These are phyloP conservation scores for Colletotrichum eremochloae DNA, from an alignment of 2,329 filamentous ascomycete genomes.

Conservation along the genomic window DNA sequence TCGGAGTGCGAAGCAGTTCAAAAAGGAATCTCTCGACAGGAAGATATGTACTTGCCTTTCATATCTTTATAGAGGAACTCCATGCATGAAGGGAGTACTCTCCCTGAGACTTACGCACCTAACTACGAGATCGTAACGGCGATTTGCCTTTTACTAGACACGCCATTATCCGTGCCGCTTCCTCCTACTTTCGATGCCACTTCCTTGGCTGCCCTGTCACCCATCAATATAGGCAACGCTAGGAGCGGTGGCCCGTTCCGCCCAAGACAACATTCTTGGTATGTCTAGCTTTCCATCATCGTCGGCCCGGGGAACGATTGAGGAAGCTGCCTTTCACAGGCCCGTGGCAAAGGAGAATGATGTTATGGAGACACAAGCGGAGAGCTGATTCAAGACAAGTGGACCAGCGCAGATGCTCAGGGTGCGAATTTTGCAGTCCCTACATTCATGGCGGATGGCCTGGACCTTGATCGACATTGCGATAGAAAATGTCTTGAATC, in stretches of 20 bases:
- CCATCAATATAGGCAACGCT: conserved; percentile 2
- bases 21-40: background rate
- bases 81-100: background rate
- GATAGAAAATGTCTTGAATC: too few species aligned
- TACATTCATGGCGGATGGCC: too few species aligned
- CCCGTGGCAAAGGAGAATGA: too few species aligned
- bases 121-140: background rate
- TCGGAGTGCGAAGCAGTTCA: conserved; percentile 8
- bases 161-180: background rate
- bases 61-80: background rate
- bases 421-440: too few species aligned
- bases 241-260: conserved; percentile 4
- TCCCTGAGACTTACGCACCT: background rate
- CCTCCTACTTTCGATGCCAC: conserved; percentile 22
- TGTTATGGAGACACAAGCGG: too few species aligned
- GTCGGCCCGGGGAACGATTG: background rate
- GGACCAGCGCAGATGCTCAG: too few species aligned
- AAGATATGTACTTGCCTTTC: background rate
- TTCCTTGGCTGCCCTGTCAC: conserved; percentile 10
- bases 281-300: background rate
- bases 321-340: too few species aligned
- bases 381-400: too few species aligned
- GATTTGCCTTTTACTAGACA: conserved; percentile 27
- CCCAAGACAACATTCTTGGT: background rate
- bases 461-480: too few species aligned